A percentile compares a stretch with the other conserved stretches of the same genome.
Evolutionary conservation across 257 asterid species (phyloP).

Genomic region (Ilex asprella): DNA sequence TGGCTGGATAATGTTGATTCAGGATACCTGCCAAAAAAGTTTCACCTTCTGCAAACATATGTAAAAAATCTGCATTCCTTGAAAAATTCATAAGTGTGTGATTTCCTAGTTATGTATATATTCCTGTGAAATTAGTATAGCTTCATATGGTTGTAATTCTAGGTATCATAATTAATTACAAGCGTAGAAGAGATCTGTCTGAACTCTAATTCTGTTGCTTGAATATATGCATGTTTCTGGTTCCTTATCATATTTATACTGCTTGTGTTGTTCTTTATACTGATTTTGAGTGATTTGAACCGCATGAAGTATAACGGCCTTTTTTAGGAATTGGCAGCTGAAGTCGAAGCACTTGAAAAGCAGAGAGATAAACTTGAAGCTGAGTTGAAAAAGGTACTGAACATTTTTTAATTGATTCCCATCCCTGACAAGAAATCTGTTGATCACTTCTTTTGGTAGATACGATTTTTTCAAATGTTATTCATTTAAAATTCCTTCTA

Average conservation of each 20-base stretch:
- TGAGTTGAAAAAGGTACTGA: constrained; percentile 57
- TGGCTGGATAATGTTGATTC: too few species aligned
- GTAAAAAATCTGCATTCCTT: too few species aligned
- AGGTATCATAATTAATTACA: too few species aligned
- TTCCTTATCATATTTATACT: constrained; percentile 1
- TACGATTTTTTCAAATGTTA: too few species aligned
- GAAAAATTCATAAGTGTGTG: too few species aligned
- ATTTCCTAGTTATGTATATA: too few species aligned
- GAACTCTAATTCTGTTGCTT: not conserved
- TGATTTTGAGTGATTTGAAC: constrained; percentile 9
- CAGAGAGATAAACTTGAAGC: constrained; percentile 68
- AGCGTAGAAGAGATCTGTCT: not conserved
- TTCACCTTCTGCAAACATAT: too few species aligned
- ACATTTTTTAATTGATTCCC: constrained; percentile 4
- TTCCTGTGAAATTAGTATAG: too few species aligned
- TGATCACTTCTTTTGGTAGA: too few species aligned
- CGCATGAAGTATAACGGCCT: constrained; percentile 19
- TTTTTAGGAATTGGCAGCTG: constrained; percentile 59
- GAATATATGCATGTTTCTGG: constrained; percentile 6
- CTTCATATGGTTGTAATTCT: too few species aligned
- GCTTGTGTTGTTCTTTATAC: not conserved
- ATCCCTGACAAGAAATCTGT: too few species aligned
- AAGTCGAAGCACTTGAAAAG: constrained; percentile 54
- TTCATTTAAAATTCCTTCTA: not conserved
- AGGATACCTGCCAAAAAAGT: too few species aligned